Evolutionary conservation across 2,329 filamentous ascomycete species (phyloP).

Genomic region (Diplodia intermedia): DNA sequence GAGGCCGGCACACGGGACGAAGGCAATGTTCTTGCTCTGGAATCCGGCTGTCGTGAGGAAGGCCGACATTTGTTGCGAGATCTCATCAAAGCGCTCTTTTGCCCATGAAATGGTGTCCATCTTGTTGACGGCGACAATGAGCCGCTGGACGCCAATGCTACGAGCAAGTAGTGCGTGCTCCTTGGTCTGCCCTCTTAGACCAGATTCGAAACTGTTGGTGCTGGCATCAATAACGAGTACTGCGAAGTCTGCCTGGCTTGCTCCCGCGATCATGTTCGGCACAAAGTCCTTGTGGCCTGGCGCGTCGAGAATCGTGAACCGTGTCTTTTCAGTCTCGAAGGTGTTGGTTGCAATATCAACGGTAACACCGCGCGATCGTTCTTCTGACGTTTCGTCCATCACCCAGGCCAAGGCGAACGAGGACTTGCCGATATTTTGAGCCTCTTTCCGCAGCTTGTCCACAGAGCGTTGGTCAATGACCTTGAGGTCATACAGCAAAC

Average conservation of each 20-base stretch:
- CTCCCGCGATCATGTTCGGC: slow-evolving; percentile 98
- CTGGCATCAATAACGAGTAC: slow-evolving; percentile 92
- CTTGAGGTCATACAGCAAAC: slow-evolving; percentile 86
- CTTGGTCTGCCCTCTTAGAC: slow-evolving; percentile 89
- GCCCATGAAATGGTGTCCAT: slow-evolving; percentile 88
- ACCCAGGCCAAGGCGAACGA: slow-evolving; percentile 98
- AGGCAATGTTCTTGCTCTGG: slow-evolving; percentile 77
- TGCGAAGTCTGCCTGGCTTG: slow-evolving; percentile 94
- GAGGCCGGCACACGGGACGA: slow-evolving; percentile 89
- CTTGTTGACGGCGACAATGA: slow-evolving; percentile 95
- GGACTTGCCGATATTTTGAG: slow-evolving; percentile 88
- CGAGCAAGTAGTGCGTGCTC: slow-evolving; percentile 90
- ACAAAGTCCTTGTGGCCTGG: slow-evolving; percentile 96
- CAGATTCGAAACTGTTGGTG: slow-evolving; percentile 90
- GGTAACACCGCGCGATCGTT: slow-evolving; percentile 87
- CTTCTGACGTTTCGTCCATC: slow-evolving; percentile 88
- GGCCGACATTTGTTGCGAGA: slow-evolving; percentile 79
- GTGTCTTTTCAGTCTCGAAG: slow-evolving; percentile 86
- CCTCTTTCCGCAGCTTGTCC: slow-evolving; percentile 86
- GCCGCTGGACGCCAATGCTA: slow-evolving; percentile 85
- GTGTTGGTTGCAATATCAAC: slow-evolving; percentile 96
- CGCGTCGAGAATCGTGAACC: slow-evolving; percentile 93
- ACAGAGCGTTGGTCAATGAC: slow-evolving; percentile 87
- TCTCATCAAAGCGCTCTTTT: slow-evolving; percentile 81
- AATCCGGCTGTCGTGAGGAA: slow-evolving; percentile 87